A percentile compares a stretch with the other conserved stretches of the same genome.
These are phyloP conservation scores for Penicillium sp. DNA, from an alignment of 2,329 filamentous ascomycete genomes.

Conservation along the genomic window DNA sequence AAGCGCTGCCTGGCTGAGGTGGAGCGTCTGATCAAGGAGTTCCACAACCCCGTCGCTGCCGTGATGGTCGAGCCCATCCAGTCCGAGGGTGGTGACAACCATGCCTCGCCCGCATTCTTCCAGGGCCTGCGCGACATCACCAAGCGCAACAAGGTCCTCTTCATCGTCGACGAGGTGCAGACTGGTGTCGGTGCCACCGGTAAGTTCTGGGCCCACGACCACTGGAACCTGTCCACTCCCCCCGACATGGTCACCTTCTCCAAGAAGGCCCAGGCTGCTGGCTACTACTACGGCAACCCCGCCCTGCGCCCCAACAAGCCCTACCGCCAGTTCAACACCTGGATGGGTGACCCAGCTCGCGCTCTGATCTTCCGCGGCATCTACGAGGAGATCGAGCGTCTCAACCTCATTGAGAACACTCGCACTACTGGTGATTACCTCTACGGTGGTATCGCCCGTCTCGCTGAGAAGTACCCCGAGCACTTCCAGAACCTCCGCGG, in stretches of 20 bases:
- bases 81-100: constrained; percentile 92
- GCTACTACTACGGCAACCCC: constrained; percentile 84
- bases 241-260: constrained; percentile 94
- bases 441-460: constrained; percentile 64
- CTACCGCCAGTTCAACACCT: constrained; percentile 95
- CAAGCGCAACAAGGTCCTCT: constrained; percentile 62
- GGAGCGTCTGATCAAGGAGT: constrained; percentile 75
- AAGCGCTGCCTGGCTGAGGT: constrained; percentile 77
- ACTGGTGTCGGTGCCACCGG: constrained; percentile 90
- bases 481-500: constrained; percentile 82
- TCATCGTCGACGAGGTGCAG: constrained; percentile 94
- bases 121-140: constrained; percentile 76
- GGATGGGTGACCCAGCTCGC: constrained; percentile 90
- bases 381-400: constrained; percentile 72
- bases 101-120: constrained; percentile 86
- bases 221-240: constrained; percentile 77
- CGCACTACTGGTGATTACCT: constrained; percentile 77
- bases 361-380: constrained; percentile 85
- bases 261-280: constrained; percentile 92
- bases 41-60: constrained; percentile 75
- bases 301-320: constrained; percentile 84
- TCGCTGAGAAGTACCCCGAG: constrained; percentile 69
- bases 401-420: constrained; percentile 77
- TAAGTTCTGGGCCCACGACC: constrained; percentile 95
- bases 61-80: constrained; percentile 88